Conservation (phyloP, 306 rosid genomes). For the Inga leiocalycina region DNA sequence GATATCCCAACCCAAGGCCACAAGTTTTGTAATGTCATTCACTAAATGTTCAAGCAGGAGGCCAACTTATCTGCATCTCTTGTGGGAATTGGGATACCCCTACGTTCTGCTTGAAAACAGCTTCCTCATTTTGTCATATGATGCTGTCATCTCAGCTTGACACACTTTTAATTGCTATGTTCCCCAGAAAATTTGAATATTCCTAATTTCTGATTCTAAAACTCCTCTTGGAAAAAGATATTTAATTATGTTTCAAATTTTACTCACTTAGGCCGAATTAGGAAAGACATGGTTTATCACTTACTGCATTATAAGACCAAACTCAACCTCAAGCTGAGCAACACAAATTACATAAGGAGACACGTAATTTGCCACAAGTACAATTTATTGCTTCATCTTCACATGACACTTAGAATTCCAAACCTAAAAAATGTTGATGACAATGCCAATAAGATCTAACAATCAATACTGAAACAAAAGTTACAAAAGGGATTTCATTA, state of each 20-base stretch:
- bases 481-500: conserved; percentile 11
- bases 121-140: not conserved
- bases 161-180: not conserved
- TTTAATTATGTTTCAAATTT: not conserved
- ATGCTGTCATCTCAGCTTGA: not conserved
- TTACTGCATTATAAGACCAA: not conserved
- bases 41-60: not conserved
- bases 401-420: conserved; percentile 29
- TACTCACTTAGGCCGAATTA: not conserved
- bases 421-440: not conserved
- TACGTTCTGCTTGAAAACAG: not conserved
- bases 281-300: not conserved
- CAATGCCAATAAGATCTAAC: conserved; percentile 2
- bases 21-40: not conserved
- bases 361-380: not conserved
- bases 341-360: not conserved
- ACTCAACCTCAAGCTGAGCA: conserved; percentile 23
- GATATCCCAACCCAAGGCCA: not conserved
- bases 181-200: not conserved
- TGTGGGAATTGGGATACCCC: not conserved
- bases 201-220: not conserved
- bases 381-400: conserved; percentile 34
- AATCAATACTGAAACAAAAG: conserved; percentile 28
- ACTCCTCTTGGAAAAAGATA: not conserved
- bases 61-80: too few relatives aligned